Conservation (phyloP, 768 basidiomycete species). For the Tylopilus intermedius region DNA sequence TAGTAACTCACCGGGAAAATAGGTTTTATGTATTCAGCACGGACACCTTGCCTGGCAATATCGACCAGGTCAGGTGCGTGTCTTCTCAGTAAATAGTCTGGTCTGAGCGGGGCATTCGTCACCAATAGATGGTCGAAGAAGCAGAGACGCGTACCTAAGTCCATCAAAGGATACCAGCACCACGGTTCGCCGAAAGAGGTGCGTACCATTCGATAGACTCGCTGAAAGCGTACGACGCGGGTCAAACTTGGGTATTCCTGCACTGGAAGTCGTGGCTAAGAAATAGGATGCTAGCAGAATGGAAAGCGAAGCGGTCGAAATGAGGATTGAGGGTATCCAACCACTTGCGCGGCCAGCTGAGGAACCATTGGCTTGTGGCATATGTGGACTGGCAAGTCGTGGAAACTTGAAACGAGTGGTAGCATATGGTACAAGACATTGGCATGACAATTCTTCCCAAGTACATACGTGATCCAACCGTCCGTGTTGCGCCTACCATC, state of each 20-base stretch:
- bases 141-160: conserved; percentile 27
- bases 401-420: background rate
- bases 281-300: conserved; percentile 5
- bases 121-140: background rate
- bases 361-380: background rate
- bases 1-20: conserved; percentile 66
- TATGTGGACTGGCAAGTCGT: background rate
- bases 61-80: conserved; percentile 72
- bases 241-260: background rate
- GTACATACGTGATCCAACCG: background rate
- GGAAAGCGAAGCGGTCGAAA: conserved; percentile 3
- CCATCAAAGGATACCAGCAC: conserved; percentile 87
- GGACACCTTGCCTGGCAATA: conserved; percentile 70
- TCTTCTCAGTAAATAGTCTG: conserved; percentile 77
- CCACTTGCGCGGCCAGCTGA: background rate
- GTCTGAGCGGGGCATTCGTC: conserved; percentile 32
- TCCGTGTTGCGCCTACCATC: background rate
- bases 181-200: conserved; percentile 70
- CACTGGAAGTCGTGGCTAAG: background rate
- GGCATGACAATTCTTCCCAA: background rate
- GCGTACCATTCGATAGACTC: conserved; percentile 66
- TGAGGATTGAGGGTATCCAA: conserved; percentile 5
- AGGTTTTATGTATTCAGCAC: conserved; percentile 77
- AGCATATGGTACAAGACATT: background rate
- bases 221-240: background rate